Evolutionary conservation across 495 filamentous ascomycete genomes (phyloP).

Genomic region (Bacidia rubella): DNA sequence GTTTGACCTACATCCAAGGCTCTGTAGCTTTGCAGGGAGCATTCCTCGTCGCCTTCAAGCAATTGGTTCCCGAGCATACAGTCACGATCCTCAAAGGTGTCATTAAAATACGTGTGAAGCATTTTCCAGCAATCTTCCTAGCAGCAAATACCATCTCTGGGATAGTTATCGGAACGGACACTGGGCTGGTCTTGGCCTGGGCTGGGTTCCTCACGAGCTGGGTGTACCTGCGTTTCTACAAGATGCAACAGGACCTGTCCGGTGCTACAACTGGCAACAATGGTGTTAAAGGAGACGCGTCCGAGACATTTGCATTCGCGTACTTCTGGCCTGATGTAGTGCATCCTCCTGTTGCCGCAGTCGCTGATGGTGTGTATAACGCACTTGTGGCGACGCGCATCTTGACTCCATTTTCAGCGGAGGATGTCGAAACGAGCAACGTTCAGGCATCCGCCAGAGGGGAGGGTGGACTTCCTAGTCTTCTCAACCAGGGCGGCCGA

Average conservation of each 20-base stretch:
- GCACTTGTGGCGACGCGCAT: slow-evolving; percentile 58
- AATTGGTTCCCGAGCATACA: slow-evolving; percentile 96
- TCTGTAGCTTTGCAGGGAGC: slow-evolving; percentile 80
- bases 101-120: slow-evolving; percentile 80
- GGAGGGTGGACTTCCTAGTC: slow-evolving; percentile 51
- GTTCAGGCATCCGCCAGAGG: slow-evolving; percentile 52
- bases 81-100: slow-evolving; percentile 81
- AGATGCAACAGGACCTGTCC: slow-evolving; percentile 52
- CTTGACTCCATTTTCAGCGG: slow-evolving; percentile 74
- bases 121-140: slow-evolving; percentile 85
- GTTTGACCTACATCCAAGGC: slow-evolving; percentile 37
- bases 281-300: slow-evolving; percentile 65
- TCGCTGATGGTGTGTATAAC: slow-evolving; percentile 63
- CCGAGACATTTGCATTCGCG: slow-evolving; percentile 88
- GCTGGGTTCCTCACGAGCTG: slow-evolving; percentile 78
- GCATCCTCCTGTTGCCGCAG: slow-evolving; percentile 58
- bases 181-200: slow-evolving; percentile 68
- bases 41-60: slow-evolving; percentile 95
- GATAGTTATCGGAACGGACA: slow-evolving; percentile 69
- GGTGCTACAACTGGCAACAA: slow-evolving; percentile 38
- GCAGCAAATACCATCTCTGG: slow-evolving; percentile 63
- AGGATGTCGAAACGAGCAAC: slow-evolving; percentile 71
- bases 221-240: slow-evolving; percentile 95
- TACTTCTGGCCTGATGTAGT: slow-evolving; percentile 87
- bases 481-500: slow-evolving; percentile 37